Conservation (phyloP, 2,329 filamentous ascomycete genomes). For the Microcyclospora tardicrescens region DNA sequence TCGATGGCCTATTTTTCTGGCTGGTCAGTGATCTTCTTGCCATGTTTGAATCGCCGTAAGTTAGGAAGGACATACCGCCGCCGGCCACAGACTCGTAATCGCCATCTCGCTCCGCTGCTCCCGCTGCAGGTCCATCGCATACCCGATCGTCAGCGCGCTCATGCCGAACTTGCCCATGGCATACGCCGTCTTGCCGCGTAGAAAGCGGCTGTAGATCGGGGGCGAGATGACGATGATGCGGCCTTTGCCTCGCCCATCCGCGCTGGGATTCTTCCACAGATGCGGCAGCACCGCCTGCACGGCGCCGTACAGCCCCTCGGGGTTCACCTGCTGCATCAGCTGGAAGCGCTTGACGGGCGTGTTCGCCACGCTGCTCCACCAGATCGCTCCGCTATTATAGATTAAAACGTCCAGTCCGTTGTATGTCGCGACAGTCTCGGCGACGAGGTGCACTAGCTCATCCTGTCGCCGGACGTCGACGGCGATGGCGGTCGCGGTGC, state of each 20-base stretch:
- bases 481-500: slow-evolving; percentile 50
- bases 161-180: slow-evolving; percentile 67
- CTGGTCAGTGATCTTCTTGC: neutral
- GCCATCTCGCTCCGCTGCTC: slow-evolving; percentile 56
- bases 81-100: slow-evolving; percentile 73
- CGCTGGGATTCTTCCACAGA: slow-evolving; percentile 35
- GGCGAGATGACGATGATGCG: slow-evolving; percentile 69
- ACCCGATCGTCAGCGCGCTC: slow-evolving; percentile 66
- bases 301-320: slow-evolving; percentile 60
- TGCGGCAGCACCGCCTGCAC: slow-evolving; percentile 57
- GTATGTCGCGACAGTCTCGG: slow-evolving; percentile 42
- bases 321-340: slow-evolving; percentile 62
- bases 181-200: slow-evolving; percentile 75
- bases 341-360: slow-evolving; percentile 45
- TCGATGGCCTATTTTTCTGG: slow-evolving; percentile 44
- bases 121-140: slow-evolving; percentile 68
- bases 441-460: slow-evolving; percentile 48
- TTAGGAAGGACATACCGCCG: slow-evolving; percentile 37
- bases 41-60: neutral
- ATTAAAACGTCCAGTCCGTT: slow-evolving; percentile 58
- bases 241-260: slow-evolving; percentile 35
- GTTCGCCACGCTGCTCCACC: slow-evolving; percentile 53
- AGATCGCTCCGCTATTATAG: slow-evolving; percentile 78
- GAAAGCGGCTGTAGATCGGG: slow-evolving; percentile 75
- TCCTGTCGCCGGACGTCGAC: slow-evolving; percentile 57